phyloP scores from a whole-genome alignment of 306 rosid species.

The Hippophae gyantsensis region DNA sequence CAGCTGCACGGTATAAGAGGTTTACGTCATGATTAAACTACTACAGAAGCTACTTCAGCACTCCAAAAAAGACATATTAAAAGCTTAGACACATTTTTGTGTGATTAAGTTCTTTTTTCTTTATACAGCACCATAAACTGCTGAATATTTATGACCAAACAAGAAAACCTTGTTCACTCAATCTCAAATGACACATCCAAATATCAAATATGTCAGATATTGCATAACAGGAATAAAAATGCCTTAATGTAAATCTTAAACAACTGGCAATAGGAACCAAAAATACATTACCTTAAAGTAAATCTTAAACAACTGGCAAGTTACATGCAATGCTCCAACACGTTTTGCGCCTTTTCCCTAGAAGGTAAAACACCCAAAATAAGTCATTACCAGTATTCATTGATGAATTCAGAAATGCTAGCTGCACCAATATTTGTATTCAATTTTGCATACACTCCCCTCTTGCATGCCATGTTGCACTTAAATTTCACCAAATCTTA shows the following conservation, averaged over 20 bases:
- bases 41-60: constrained; percentile 6
- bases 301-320: constrained; percentile 90
- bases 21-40: constrained; percentile 14
- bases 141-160: not conserved
- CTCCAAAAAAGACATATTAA: not conserved
- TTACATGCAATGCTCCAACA: constrained; percentile 83
- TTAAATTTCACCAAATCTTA: no score
- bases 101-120: not conserved
- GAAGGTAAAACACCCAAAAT: constrained; percentile 11
- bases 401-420: not conserved
- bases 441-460: no score
- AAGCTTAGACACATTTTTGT: constrained; percentile 1
- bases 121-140: not conserved
- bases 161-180: not conserved
- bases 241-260: constrained; percentile 4
- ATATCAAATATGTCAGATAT: constrained; percentile 5
- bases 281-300: constrained; percentile 67
- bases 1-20: constrained; percentile 54
- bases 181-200: not conserved
- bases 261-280: constrained; percentile 2
- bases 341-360: constrained; percentile 98
- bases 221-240: not conserved
- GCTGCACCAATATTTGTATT: not conserved
- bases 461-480: no score
- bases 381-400: constrained; percentile 12